A percentile compares a stretch with the other conserved stretches of the same genome.
Conservation (phyloP, 2,329 filamentous ascomycete species). For the Penicillium sp. region DNA sequence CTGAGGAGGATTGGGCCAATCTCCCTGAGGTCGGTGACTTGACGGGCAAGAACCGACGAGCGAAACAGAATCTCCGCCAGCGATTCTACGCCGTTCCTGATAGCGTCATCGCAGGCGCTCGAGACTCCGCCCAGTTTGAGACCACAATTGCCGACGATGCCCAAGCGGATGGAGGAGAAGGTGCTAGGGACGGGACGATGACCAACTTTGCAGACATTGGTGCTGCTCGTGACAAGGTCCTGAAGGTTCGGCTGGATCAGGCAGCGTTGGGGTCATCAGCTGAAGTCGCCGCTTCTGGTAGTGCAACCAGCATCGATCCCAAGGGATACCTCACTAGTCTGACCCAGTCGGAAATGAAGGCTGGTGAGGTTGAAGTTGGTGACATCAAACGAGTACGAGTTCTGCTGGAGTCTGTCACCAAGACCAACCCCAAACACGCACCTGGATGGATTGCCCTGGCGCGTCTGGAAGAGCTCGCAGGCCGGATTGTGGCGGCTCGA, state of each 20-base stretch:
- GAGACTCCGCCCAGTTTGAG: conserved; percentile 77
- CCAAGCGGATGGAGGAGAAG: conserved; percentile 49
- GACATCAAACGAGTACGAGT: conserved; percentile 93
- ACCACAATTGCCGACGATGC: conserved; percentile 83
- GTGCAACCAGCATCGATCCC: conserved; percentile 86
- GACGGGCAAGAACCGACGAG: conserved; percentile 88
- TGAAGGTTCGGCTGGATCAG: conserved; percentile 91
- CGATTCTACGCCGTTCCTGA: conserved; percentile 96
- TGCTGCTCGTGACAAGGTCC: conserved; percentile 90
- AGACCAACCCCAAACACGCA: conserved; percentile 92
- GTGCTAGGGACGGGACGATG: conserved; percentile 74
- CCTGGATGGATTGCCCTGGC: conserved; percentile 96
- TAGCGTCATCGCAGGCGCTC: conserved; percentile 85
- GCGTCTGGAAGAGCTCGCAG: conserved; percentile 86
- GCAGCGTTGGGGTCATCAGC: conserved; percentile 72
- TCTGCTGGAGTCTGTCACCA: conserved; percentile 93
- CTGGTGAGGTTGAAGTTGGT: conserved; percentile 81
- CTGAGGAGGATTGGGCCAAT: conserved; percentile 95
- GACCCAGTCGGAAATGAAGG: conserved; percentile 76
- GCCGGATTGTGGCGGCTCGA: conserved; percentile 85
- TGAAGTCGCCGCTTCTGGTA: conserved; percentile 68
- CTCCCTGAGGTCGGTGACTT: conserved; percentile 95
- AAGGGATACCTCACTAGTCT: conserved; percentile 95
- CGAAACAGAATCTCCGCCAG: conserved; percentile 78
- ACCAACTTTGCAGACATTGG: conserved; percentile 98